These are phyloP conservation scores for Leccinum disarticulatum DNA, from an alignment of 768 basidiomycete species.

Conservation along the genomic window DNA sequence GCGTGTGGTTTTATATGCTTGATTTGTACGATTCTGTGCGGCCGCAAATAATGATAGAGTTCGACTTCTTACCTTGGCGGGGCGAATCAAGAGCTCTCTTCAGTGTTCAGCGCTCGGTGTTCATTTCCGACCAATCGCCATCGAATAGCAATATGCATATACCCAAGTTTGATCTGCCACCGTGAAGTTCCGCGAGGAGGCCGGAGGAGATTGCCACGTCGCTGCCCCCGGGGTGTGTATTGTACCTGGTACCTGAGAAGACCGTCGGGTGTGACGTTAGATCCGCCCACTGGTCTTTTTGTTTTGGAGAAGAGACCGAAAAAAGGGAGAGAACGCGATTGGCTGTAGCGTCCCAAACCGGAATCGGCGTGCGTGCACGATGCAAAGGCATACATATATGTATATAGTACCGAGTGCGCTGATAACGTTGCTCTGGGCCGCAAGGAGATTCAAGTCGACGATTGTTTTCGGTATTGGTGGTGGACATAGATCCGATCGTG, in stretches of 20 bases:
- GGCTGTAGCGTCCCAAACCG: background rate
- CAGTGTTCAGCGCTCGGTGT: background rate
- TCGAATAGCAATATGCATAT: background rate
- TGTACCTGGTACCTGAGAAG: background rate
- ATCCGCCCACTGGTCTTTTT: background rate
- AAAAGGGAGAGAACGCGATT: background rate
- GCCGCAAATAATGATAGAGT: conserved; percentile 10
- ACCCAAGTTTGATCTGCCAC: conserved; percentile 1
- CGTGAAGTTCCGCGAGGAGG: background rate
- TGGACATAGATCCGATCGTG: background rate
- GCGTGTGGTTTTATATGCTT: background rate
- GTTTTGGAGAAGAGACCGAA: background rate
- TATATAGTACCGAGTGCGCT: background rate
- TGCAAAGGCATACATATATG: background rate
- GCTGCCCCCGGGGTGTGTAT: background rate
- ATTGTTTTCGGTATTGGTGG: background rate
- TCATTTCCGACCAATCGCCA: conserved; percentile 14
- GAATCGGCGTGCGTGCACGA: background rate
- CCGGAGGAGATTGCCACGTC: background rate
- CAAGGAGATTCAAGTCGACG: background rate
- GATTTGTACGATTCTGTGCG: conserved; percentile 17
- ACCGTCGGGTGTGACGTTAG: background rate
- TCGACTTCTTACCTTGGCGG: background rate
- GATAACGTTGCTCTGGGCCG: too few species aligned
- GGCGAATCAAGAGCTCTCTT: background rate